These are phyloP conservation scores for Paramecium pentaurelia DNA, from an alignment of 73 alveolate genomes.

Conservation along the genomic window DNA sequence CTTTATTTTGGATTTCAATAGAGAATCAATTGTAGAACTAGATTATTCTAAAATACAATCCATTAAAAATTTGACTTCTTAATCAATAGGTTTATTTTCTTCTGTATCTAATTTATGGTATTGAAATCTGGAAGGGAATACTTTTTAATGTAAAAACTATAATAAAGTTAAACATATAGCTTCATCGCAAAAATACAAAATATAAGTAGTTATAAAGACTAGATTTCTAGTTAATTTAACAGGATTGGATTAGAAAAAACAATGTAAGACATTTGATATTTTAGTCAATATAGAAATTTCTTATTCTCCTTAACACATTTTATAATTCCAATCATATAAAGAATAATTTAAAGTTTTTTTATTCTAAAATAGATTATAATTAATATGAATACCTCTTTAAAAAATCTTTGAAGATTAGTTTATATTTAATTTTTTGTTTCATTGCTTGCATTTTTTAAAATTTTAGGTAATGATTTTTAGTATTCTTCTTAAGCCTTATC, in stretches of 20 bases:
- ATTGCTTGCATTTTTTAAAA: not conserved
- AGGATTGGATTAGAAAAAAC: not conserved
- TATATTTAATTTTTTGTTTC: not conserved
- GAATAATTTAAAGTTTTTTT: constrained; percentile 19
- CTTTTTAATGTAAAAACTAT: not conserved
- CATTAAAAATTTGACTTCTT: not conserved
- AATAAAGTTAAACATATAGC: not conserved
- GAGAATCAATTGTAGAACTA: not conserved
- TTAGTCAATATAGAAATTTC: not conserved
- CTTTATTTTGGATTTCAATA: not conserved
- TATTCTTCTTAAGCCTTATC: not conserved
- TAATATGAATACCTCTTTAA: not conserved
- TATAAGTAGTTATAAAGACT: not conserved
- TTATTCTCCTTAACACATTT: not conserved
- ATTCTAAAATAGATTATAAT: not conserved
- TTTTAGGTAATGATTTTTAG: not conserved
- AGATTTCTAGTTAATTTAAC: not conserved
- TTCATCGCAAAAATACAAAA: constrained; percentile 41
- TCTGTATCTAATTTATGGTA: constrained; percentile 8
- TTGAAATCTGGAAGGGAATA: not conserved
- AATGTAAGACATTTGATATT: not conserved
- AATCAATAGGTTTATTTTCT: not conserved
- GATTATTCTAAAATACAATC: not conserved
- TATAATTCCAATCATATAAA: not conserved
- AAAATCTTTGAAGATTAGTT: not conserved